Base-by-base conservation (phyloP, 768 basidiomycete genomes). In the Auriscalpium microsporum region DNA sequence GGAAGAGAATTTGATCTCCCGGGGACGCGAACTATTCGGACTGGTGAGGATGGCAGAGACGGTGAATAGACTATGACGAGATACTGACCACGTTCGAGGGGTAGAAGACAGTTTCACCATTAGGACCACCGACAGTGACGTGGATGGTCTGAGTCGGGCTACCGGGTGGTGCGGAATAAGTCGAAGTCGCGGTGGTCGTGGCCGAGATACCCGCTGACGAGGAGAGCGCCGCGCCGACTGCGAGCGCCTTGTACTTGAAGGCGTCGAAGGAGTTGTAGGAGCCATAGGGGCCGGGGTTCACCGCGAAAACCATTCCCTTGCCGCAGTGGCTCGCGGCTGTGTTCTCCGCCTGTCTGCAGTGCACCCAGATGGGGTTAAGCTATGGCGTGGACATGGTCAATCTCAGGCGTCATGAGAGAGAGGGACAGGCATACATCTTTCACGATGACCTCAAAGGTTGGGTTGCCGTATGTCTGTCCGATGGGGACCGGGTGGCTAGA, bases 111-210 rank as follows among this genome's bases (percentile, higher is more conserved):
- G 19, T 40, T 36, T 19, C 23, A 17, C 21, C 21, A 21, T 21
- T 21, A 21, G 21, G 21, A 3, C 21, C 21, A 3, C 21, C 21
- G 21, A 21, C 21, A 3, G 21, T 21, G 21, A 21, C 21, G 21
- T 21, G 77, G 58, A 80, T 74, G n/a, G n/a, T n/a, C n/a, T n/a
- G n/a, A 16, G 79, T 77, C 54, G 73, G 73, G 55, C 62, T 75
- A 19, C 80, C 80, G 57, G 78, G 78, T 2, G 78, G 74, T n/a
- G 79, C 77, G 54, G 73, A 73, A 55, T 62, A 75, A 23, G 79
- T 80, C 57, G 78, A 79, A 1, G 76, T 74, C 53, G 78, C 77
- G 37, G 58, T 60, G 23, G 28, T 3, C 21, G 59, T 38, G 17
- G 56, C 36, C 19, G 66, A 52, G 38, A 65, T 57, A 17, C 70